Evolutionary conservation across 192 early-diverging fungal genomes (phyloP), one percentile per base, ranked within the genome.

Genomic region (Borealophlyctis nickersoniae): DNA sequence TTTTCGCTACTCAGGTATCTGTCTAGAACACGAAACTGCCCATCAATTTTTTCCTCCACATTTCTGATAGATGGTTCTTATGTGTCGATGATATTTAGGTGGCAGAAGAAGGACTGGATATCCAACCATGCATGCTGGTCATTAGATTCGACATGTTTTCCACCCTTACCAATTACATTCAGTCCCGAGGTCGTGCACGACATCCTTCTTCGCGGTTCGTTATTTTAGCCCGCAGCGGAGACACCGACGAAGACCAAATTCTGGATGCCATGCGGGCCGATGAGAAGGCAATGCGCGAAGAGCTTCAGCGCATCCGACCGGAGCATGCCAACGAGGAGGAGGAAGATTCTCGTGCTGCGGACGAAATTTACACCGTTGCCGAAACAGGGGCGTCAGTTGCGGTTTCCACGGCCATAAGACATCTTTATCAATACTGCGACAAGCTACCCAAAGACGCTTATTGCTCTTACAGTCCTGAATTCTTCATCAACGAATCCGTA

Each of bases 91-190:
- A 22, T 26, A 7, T 3, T 16, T 53, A 78, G 76, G 93, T 98
- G 11, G 95, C 92, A 11, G 95, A 96, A 67, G 95, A 98, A 70
- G 95, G 95, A 23, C 74, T 98, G 0, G 95, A 98, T 70, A 92
- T 98, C 49, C 90, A 91, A 66, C 86, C 89, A 0, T 98, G 93
- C 72, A 96, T 92, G 49, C 54, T 92, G 48, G 91, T 95, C 9
- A 81, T 95, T 24, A 80, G 90, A 73, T 89, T 70, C 48, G 60
- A 67, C 34, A 62, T 71, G 68, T 32, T 80, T 88, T 55, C 78
- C 14, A 88, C 89, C 0, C 70, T 87, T 2, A 87, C 87, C 36
- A 81, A 87, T 57, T 85, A 92, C 54, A 95, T 95, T 11, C 94
- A 95, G 70, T 92, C 91, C n/a, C 85, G 92, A 29, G 93, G 92